Evolutionary conservation across 805 yeast genomes (phyloP), one percentile per base, ranked within the genome.

Genomic region (Saturnispora gosingensis): DNA sequence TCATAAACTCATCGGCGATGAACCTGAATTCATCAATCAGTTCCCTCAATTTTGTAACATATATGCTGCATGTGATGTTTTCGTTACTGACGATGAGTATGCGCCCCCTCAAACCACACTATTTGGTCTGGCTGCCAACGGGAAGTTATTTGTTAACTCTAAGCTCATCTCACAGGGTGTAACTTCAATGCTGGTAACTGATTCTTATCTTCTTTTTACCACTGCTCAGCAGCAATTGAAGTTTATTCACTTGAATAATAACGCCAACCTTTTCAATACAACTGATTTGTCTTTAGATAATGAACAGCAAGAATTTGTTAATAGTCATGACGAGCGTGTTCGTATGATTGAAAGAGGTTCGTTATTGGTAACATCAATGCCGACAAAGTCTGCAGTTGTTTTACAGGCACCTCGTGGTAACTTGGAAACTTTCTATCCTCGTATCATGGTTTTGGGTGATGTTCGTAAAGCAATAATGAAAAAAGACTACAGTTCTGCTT

Each of bases 381-480:
- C 97, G 1, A 80, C 91, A 0, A 84, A 80, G 51, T 82, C 89
- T 52, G 77, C 90, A 0, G 89, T 95, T 18, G 81, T 88, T 4
- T 72, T 93, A 49, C 97, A 93, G 66, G 97, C 97, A 4, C 95
- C 95, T 53, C 78, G 99, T 65, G 99, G 99, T 55, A 93, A 93
- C 61, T 71, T 93, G 58, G 99, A 93, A 67, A 89, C 98, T 0
- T 85, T 93, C 18, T 83, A 81, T 61, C 99, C 99, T 13, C 77
- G 99, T 65, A 85, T 93, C 45, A 82, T 93, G 85, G 95, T 91
- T 3, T 70, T 93, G 39, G 77, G 86, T 11, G 93, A 84, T 22
- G 95, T 93, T 25, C 77, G 99, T 57, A 72, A 76, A 34, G 75
- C 76, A 57, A 88, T 93, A 54, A 72, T 75, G 34, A 68, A 72